Conservation (phyloP, 2,329 filamentous ascomycete species). For the Penicillium sp. region DNA sequence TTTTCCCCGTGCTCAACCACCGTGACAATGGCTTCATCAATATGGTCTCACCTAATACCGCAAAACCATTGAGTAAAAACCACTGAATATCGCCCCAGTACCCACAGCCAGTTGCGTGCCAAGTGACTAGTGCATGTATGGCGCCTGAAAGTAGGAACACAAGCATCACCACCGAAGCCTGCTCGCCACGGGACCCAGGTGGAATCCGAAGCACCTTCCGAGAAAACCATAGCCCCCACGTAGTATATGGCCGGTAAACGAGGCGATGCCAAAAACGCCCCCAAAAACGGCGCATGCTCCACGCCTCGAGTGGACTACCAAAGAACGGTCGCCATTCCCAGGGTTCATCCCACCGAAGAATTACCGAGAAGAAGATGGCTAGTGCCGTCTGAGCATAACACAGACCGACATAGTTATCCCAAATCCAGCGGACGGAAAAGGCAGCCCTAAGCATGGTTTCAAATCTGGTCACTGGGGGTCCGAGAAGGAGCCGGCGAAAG, state of each 20-base stretch:
- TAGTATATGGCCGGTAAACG: conserved; percentile 6
- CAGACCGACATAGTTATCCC: background rate
- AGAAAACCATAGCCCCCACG: conserved; percentile 1
- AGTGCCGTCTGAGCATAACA: background rate
- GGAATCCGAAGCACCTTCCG: background rate
- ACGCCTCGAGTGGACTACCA: conserved; percentile 6
- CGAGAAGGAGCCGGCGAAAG: background rate
- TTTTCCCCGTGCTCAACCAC: background rate
- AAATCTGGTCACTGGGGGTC: background rate
- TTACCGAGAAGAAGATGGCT: conserved; percentile 6
- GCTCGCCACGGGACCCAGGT: background rate
- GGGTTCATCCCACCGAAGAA: conserved; percentile 6
- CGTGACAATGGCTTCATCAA: background rate
- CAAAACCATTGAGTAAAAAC: conserved; percentile 2
- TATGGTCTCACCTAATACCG: background rate
- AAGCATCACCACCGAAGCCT: background rate
- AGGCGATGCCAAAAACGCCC: conserved; percentile 8
- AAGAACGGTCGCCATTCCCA: conserved; percentile 11
- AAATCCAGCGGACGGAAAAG: conserved; percentile 4
- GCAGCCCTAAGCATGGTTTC: conserved; percentile 1
- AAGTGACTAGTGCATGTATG: conserved; percentile 3
- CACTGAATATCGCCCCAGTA: conserved; percentile 4
- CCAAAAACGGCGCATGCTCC: conserved; percentile 8
- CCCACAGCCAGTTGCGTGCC: background rate
- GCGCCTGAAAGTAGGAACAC: conserved; percentile 8